These are phyloP conservation scores for Cutaneotrichosporon curvatum DNA, from an alignment of 1,284 basidiomycete genomes.

Conservation along the genomic window DNA sequence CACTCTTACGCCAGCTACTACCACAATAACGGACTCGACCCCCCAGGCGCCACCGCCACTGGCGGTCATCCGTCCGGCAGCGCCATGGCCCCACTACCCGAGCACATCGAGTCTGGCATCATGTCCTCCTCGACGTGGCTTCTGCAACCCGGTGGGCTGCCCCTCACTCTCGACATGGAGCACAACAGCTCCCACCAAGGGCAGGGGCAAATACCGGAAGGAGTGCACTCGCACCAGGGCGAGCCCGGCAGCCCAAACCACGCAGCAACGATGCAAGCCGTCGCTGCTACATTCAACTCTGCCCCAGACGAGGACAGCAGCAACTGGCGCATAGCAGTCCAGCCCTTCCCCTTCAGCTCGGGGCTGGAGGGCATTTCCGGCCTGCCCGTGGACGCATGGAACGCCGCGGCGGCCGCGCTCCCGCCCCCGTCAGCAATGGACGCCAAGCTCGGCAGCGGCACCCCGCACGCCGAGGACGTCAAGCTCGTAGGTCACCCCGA, in stretches of 20 bases:
- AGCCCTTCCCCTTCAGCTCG: constrained; percentile 11
- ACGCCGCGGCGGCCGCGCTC: constrained; percentile 6
- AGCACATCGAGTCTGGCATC: constrained; percentile 8
- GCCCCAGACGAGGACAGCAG: neutral
- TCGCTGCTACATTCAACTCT: no score
- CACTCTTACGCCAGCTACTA: no score
- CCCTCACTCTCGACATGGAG: no score
- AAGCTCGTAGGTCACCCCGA: constrained; percentile 2
- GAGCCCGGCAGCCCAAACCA: neutral
- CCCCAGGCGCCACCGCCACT: no score
- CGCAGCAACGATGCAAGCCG: no score
- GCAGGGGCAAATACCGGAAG: neutral
- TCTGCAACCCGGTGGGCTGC: neutral
- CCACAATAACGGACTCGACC: no score
- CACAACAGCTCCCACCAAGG: no score
- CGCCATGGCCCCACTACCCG: constrained; percentile 7
- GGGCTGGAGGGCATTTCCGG: constrained; percentile 16
- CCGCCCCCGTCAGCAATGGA: neutral
- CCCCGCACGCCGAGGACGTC: constrained; percentile 3
- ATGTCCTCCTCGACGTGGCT: constrained; percentile 3
- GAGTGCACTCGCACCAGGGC: neutral
- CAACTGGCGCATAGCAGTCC: constrained; percentile 10
- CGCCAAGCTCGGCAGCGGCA: neutral
- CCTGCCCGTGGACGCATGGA: constrained; percentile 9
- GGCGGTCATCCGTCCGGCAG: neutral